phyloP scores from a whole-genome alignment of 352 stramenopile species.

The Phytopythium delawarense region DNA sequence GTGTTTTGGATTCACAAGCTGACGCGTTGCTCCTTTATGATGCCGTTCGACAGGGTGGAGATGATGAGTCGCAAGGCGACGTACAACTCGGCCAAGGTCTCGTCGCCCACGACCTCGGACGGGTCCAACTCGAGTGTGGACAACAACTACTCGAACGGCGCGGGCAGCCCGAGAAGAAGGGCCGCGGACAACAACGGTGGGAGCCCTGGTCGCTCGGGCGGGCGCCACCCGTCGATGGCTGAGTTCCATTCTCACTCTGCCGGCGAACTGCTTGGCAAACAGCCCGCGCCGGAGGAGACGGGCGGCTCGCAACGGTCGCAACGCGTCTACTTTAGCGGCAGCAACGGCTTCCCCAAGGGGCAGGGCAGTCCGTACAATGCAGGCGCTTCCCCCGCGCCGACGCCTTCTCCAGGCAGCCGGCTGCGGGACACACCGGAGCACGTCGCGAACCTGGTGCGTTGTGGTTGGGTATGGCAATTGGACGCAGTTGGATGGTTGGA shows the following conservation, averaged over 20 bases:
- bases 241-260: constrained; percentile 45
- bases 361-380: constrained; percentile 38
- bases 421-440: constrained; percentile 41
- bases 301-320: constrained; percentile 23
- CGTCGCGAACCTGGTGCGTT: constrained; percentile 44
- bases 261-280: constrained; percentile 32
- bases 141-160: constrained; percentile 58
- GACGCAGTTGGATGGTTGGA: no score
- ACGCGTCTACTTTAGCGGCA: constrained; percentile 16
- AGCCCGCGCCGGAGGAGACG: constrained; percentile 21
- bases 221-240: constrained; percentile 17
- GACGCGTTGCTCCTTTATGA: not conserved
- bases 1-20: not conserved
- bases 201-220: constrained; percentile 32
- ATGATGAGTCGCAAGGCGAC: constrained; percentile 75
- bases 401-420: constrained; percentile 21
- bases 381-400: constrained; percentile 23
- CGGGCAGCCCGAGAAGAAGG: constrained; percentile 23
- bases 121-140: constrained; percentile 74
- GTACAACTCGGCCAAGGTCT: constrained; percentile 56
- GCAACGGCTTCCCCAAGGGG: constrained; percentile 29
- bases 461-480: not conserved
- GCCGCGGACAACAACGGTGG: constrained; percentile 35
- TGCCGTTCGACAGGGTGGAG: constrained; percentile 36
- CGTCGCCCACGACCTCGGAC: constrained; percentile 70